phyloP scores from a whole-genome alignment of 495 filamentous ascomycete species.

The Staphylotrichum longicolle region DNA sequence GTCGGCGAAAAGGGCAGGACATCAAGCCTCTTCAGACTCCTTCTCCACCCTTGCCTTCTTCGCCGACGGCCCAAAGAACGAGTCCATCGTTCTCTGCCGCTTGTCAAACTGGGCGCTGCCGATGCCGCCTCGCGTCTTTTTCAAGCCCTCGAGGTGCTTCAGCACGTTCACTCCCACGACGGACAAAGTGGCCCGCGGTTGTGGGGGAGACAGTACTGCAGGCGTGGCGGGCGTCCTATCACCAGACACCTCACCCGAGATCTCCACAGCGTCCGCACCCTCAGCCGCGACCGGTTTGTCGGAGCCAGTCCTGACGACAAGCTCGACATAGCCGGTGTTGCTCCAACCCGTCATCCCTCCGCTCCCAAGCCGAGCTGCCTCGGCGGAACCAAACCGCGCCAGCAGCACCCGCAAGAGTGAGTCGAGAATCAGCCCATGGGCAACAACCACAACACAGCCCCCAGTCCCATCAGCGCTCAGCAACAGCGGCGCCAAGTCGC shows the following conservation, averaged over 20 bases:
- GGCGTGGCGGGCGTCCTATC: constrained; percentile 15
- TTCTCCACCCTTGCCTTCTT: constrained; percentile 48
- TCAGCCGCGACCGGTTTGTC: background rate
- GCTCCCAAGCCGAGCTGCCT: constrained; percentile 18
- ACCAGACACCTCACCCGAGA: constrained; percentile 13
- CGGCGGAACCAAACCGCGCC: constrained; percentile 26
- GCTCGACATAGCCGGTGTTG: constrained; percentile 45
- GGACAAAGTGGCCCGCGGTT: constrained; percentile 26
- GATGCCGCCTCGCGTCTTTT: constrained; percentile 73
- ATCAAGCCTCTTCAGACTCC: background rate
- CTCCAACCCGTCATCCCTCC: constrained; percentile 33
- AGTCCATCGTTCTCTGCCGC: constrained; percentile 67
- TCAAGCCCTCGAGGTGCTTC: constrained; percentile 67
- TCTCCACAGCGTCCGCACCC: background rate
- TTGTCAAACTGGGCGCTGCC: constrained; percentile 71
- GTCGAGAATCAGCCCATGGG: constrained; percentile 77
- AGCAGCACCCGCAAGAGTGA: constrained; percentile 64
- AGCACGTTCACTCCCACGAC: constrained; percentile 60
- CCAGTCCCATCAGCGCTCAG: constrained; percentile 25
- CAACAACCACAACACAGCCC: constrained; percentile 61
- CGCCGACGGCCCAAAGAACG: constrained; percentile 59
- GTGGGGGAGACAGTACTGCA: constrained; percentile 7
- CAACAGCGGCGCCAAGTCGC: constrained; percentile 58
- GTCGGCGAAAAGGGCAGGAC: background rate
- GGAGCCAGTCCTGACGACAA: constrained; percentile 6